A percentile compares a stretch with the other conserved stretches of the same genome.
These are phyloP conservation scores for Conringia planisiliqua DNA, from an alignment of 345 rosid species.

Conservation along the genomic window DNA sequence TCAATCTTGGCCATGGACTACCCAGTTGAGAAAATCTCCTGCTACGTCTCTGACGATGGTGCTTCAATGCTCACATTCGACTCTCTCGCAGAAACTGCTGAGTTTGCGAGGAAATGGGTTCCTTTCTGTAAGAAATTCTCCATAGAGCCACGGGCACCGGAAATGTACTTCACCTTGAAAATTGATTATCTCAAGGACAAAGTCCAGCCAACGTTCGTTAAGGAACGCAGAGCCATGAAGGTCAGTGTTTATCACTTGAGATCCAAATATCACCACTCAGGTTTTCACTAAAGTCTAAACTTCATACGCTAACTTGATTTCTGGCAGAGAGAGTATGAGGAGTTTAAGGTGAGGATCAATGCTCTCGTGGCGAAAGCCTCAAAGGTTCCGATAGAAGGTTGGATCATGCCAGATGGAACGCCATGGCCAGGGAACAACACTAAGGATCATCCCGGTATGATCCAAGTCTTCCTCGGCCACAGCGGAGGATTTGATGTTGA, in stretches of 20 bases:
- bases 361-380: conserved; percentile 83
- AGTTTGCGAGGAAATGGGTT: conserved; percentile 83
- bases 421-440: conserved; percentile 99
- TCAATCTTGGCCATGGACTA: conserved; percentile 97
- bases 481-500: conserved; percentile 83
- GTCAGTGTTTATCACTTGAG: conserved; percentile 34
- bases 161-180: conserved; percentile 68
- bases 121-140: conserved; percentile 75
- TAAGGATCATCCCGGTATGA: conserved; percentile 97
- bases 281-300: conserved; percentile 5
- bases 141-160: conserved; percentile 78
- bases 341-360: conserved; percentile 88
- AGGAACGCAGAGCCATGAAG: conserved; percentile 98
- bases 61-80: conserved; percentile 97
- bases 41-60: conserved; percentile 95
- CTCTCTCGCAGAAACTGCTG: conserved; percentile 75
- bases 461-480: conserved; percentile 84
- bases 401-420: conserved; percentile 98
- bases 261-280: background rate
- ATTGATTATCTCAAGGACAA: conserved; percentile 96
- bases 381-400: conserved; percentile 81
- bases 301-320: background rate
- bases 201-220: conserved; percentile 91
- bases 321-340: conserved; percentile 90
- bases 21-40: conserved; percentile 88